These are phyloP conservation scores for Kwoniella europaea DNA, from an alignment of 768 basidiomycete species.

Conservation along the genomic window DNA sequence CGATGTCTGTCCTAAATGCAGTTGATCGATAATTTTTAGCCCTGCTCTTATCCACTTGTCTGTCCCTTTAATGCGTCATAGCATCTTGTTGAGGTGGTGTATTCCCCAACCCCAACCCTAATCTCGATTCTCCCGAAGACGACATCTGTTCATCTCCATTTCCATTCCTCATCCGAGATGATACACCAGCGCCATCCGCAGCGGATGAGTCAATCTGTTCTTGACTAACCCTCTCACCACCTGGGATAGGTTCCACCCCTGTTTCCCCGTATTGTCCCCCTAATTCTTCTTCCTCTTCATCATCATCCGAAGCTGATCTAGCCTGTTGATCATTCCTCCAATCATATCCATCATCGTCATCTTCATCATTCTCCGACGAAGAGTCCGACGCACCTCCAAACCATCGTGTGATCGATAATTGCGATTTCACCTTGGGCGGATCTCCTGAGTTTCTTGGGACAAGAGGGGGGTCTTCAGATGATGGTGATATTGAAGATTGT, in stretches of 20 bases:
- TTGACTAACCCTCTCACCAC: slow-evolving; percentile 33
- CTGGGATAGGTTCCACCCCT: slow-evolving; percentile 31
- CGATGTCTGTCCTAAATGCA: too few relatives aligned
- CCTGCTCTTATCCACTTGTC: too few relatives aligned
- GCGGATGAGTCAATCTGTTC: slow-evolving; percentile 21
- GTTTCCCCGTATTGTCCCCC: slow-evolving; percentile 6
- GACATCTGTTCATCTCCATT: background rate
- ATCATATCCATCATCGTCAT: slow-evolving; percentile 13
- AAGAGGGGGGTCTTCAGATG: slow-evolving; percentile 1
- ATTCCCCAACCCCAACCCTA: too few relatives aligned
- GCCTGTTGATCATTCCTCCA: background rate
- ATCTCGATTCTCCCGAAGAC: too few relatives aligned
- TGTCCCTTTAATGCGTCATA: too few relatives aligned
- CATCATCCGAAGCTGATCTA: slow-evolving; percentile 14
- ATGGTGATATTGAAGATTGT: slow-evolving; percentile 7
- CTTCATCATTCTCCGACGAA: slow-evolving; percentile 18
- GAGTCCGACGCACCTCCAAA: slow-evolving; percentile 37
- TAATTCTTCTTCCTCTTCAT: slow-evolving; percentile 4
- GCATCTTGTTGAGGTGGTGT: too few relatives aligned
- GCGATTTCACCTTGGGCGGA: slow-evolving; percentile 17
- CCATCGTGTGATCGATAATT: slow-evolving; percentile 34
- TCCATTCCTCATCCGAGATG: background rate
- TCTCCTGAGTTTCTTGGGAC: background rate
- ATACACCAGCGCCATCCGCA: slow-evolving; percentile 6
- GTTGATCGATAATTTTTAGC: too few relatives aligned